Base-by-base conservation (phyloP, 805 yeast species). In the Wickerhamiella kazuoi region DNA sequence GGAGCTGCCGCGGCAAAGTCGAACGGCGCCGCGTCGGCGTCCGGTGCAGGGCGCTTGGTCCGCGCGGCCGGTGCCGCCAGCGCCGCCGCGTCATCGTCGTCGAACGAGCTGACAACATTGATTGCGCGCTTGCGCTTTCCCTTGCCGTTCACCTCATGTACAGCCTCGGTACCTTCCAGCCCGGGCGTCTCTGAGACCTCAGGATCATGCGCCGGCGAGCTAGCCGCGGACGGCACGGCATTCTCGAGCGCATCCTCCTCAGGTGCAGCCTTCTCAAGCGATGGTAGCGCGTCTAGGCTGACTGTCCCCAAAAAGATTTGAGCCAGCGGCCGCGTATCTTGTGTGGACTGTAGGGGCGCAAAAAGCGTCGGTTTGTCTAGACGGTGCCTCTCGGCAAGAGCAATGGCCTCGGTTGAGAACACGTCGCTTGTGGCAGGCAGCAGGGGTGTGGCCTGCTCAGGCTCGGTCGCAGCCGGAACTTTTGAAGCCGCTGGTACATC, bases 1-100 rank as follows among this genome's bases (percentile, higher is more conserved):
- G 45, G 35, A 7, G 40, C 37, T 0, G 59, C 59, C 8, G 41
- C 20, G 16, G 34, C 44, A 41, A 54, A 56, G 37, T 56, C 60
- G 30, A 50, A 51, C n/a, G n/a, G n/a, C n/a, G n/a, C n/a, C 6
- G 52, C 52, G 3, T 46, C 46, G 19, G 16, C 34, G 18, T 23
- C 37, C 14, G 21, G 5, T 8, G 5, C 38, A 7, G 32, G 29
- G 2, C 35, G 23, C 37, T 36, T 42, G 20, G 41, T 46, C 34
- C 34, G 21, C 16, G 17, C 19, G 0, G 34, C 30, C 16, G 34
- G 30, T 28, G 23, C 13, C 23, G 34, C 15, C 14, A 31, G 30
- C 3, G 35, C 24, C 21, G 28, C 33, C 9, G 17, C 15, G 11
- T 35, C 26, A 16, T 41, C 18, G 9, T 47, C 45, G 14, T 48